A percentile compares a stretch with the other conserved stretches of the same genome.
Evolutionary conservation across 257 asterid genomes (phyloP).

Genomic region (Solanum chmielewskii): DNA sequence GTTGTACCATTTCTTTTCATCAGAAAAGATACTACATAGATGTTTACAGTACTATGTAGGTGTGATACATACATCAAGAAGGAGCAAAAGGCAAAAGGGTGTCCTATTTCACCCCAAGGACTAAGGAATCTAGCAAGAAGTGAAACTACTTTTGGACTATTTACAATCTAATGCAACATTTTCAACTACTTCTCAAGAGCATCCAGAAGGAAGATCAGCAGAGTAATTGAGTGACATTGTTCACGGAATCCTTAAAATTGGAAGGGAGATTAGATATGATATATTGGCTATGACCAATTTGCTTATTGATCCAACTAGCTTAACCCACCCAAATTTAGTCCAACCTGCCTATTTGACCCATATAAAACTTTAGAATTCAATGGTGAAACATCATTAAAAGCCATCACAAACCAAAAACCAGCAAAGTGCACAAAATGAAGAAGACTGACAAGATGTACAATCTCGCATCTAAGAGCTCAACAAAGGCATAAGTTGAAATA

Average conservation of each 20-base stretch:
- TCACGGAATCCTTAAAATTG: background rate
- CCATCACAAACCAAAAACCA: background rate
- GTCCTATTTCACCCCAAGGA: background rate
- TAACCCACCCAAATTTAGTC: background rate
- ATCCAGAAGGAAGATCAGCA: background rate
- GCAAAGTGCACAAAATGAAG: background rate
- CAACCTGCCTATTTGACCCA: background rate
- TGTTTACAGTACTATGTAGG: background rate
- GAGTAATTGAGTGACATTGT: background rate
- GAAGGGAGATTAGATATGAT: background rate
- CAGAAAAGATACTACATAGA: background rate
- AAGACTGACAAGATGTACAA: background rate
- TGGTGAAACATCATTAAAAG: background rate
- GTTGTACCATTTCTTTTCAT: background rate
- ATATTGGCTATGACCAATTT: background rate
- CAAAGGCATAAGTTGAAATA: background rate
- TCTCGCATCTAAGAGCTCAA: background rate
- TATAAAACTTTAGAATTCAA: background rate
- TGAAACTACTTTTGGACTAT: background rate
- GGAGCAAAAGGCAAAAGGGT: background rate
- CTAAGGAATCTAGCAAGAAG: background rate
- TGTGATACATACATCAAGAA: background rate
- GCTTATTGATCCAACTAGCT: background rate
- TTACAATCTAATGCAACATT: background rate
- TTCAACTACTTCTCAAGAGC: background rate